These are phyloP conservation scores for Aspergillus panamensis DNA, from an alignment of 495 filamentous ascomycete species.

Conservation along the genomic window DNA sequence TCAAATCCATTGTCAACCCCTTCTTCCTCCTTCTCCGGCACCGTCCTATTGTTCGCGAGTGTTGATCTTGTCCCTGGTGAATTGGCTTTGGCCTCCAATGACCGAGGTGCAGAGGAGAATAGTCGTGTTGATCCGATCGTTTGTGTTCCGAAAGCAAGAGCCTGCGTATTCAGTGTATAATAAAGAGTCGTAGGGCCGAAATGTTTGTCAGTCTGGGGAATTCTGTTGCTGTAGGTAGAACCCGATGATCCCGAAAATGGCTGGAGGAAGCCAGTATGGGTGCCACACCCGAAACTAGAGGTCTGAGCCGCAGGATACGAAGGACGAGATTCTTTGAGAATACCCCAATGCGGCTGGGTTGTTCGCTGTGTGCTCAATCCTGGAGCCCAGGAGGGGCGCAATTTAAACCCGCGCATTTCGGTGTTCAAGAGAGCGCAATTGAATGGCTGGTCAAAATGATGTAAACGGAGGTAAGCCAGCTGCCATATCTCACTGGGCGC, in stretches of 20 bases:
- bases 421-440: conserved; percentile 23
- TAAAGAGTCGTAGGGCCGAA: conserved; percentile 19
- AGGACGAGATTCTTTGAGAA: conserved; percentile 22
- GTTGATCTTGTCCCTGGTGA: conserved; percentile 18
- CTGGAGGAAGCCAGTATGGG: conserved; percentile 15
- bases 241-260: conserved; percentile 29
- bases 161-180: conserved; percentile 17
- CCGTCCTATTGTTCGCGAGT: conserved; percentile 15
- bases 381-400: conserved; percentile 36
- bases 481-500: conserved; percentile 36
- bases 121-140: conserved; percentile 26
- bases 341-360: conserved; percentile 20
- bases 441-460: conserved; percentile 24
- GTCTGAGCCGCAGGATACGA: not conserved
- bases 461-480: conserved; percentile 26
- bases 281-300: conserved; percentile 8
- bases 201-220: conserved; percentile 3
- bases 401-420: conserved; percentile 44
- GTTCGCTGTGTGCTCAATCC: conserved; percentile 29
- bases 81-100: conserved; percentile 28
- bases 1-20: conserved; percentile 59
- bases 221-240: conserved; percentile 21
- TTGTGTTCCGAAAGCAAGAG: conserved; percentile 18
- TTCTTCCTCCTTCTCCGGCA: conserved; percentile 37
- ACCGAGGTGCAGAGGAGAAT: conserved; percentile 30